Evolutionary conservation across 192 early-diverging fungal species (phyloP).

Genomic region (Coemansia sp.): DNA sequence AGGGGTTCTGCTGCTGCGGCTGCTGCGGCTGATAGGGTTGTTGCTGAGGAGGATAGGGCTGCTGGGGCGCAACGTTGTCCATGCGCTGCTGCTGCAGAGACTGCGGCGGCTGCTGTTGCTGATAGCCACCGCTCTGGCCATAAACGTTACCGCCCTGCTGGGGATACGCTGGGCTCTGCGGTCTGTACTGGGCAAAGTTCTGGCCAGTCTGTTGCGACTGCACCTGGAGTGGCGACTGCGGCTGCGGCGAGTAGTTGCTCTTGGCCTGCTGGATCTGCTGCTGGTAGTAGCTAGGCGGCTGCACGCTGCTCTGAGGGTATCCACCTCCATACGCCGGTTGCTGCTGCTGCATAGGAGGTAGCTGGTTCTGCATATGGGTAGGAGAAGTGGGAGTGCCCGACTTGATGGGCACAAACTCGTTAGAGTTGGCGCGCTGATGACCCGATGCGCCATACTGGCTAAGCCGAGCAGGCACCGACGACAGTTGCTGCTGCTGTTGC

Average conservation of each 20-base stretch:
- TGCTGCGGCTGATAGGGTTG: conserved; percentile 40
- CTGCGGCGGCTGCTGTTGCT: conserved; percentile 37
- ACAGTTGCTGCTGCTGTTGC: conserved; percentile 24
- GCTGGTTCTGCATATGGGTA: conserved; percentile 27
- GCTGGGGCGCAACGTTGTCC: conserved; percentile 10
- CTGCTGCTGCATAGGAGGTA: conserved; percentile 23
- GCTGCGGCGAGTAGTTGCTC: conserved; percentile 24
- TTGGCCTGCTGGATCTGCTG: conserved; percentile 54
- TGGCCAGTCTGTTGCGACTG: conserved; percentile 10
- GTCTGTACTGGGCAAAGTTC: background rate
- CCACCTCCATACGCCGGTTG: conserved; percentile 19
- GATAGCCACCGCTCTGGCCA: conserved; percentile 5
- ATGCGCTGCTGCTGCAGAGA: conserved; percentile 17
- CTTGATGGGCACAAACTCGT: conserved; percentile 50
- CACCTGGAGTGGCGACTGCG: conserved; percentile 9
- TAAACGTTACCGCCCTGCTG: conserved; percentile 23
- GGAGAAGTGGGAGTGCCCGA: conserved; percentile 15
- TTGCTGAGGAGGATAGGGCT: conserved; percentile 31
- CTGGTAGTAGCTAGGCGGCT: conserved; percentile 50
- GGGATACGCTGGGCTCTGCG: background rate
- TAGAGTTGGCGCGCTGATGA: conserved; percentile 45
- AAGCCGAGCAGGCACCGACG: conserved; percentile 30
- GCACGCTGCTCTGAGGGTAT: conserved; percentile 49
- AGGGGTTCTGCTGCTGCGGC: conserved; percentile 14
- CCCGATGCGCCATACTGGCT: conserved; percentile 18